Evolutionary conservation across 2,329 filamentous ascomycete genomes (phyloP), one percentile per base, ranked within the genome.

Genomic region (Exophiala bonariae): DNA sequence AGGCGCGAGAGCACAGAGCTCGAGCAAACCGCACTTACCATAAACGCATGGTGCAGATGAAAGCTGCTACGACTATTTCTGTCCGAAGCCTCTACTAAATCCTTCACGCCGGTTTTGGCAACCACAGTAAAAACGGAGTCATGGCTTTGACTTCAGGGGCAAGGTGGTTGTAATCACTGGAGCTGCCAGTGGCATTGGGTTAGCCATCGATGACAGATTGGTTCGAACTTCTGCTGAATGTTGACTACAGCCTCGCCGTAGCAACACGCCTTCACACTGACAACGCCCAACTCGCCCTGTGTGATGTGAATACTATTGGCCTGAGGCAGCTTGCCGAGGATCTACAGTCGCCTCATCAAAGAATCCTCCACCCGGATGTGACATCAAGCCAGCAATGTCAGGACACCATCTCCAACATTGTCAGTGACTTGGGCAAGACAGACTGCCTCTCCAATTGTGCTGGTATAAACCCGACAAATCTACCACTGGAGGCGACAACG

Each of bases 401-500:
- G 14, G 37, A 41, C 1, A 63, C 62, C 30, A 50, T 67, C 7
- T 23, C 44, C n/a, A n/a, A n/a, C n/a, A n/a, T n/a, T n/a, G n/a
- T n/a, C n/a, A n/a, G n/a, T n/a, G n/a, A n/a, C n/a, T n/a, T n/a
- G n/a, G n/a, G n/a, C n/a, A n/a, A n/a, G n/a, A n/a, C n/a, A n/a
- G n/a, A n/a, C n/a, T n/a, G n/a, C n/a, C n/a, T n/a, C n/a, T n/a
- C n/a, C n/a, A n/a, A n/a, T n/a, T n/a, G n/a, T n/a, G n/a, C n/a
- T n/a, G n/a, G n/a, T n/a, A n/a, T n/a, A n/a, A n/a, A n/a, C n/a
- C n/a, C n/a, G n/a, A n/a, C n/a, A n/a, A 14, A 77, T 76, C 50
- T 70, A 18, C 60, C 67, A 3, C 64, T 75, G 19, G 64, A 63
- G 26, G 60, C 66, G 3, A 69, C 68, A 1, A 64, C 66, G 2